Conservation (phyloP, 306 rosid genomes). For the Glycine soja region DNA sequence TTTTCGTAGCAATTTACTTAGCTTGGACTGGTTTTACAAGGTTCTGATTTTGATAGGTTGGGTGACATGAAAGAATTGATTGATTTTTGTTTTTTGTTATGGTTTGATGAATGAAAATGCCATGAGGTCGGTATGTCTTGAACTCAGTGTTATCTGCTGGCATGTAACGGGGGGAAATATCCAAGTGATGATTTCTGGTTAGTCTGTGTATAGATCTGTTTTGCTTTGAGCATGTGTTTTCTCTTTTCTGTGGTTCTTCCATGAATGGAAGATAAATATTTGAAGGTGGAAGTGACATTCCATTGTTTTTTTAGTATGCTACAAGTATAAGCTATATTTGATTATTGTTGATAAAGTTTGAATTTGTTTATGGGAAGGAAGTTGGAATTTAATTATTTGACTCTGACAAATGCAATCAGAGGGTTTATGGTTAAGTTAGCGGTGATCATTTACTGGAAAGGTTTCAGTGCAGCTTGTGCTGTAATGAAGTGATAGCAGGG, state of each 20-base stretch:
- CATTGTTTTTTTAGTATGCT: background rate
- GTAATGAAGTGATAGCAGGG: background rate
- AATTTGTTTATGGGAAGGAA: background rate
- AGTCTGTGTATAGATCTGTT: conserved; percentile 28
- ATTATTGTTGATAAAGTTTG: background rate
- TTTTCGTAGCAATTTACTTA: conserved; percentile 11
- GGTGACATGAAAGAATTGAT: conserved; percentile 7
- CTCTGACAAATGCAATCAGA: background rate
- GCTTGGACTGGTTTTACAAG: conserved; percentile 3
- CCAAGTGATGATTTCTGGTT: conserved; percentile 11
- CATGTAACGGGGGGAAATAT: background rate
- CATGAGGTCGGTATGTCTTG: conserved; percentile 2
- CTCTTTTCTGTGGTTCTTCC: conserved; percentile 24
- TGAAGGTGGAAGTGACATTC: conserved; percentile 19
- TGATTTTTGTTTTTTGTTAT: background rate
- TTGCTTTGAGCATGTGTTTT: conserved; percentile 1
- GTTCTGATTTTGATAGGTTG: conserved; percentile 32
- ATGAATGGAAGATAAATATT: background rate
- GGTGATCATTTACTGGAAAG: background rate
- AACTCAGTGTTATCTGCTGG: background rate
- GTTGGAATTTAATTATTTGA: background rate
- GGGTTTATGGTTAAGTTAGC: background rate
- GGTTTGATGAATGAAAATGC: background rate
- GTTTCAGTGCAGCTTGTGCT: background rate
- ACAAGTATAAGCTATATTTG: background rate